Conservation (phyloP, 768 basidiomycete species). For the Amanita molliuscula region DNA sequence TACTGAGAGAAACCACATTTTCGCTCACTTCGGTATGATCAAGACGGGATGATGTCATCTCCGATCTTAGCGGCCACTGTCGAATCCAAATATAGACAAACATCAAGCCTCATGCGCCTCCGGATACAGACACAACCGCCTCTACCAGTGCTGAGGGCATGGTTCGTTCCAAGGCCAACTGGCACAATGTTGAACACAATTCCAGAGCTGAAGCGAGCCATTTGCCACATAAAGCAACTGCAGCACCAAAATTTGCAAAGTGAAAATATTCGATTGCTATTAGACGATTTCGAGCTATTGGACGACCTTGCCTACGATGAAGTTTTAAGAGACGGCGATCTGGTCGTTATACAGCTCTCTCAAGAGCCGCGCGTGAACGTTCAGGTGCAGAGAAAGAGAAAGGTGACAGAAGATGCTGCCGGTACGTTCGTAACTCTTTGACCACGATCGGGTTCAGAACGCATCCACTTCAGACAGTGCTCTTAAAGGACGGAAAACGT, state of each 20-base stretch:
- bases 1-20: too few species aligned
- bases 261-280: slow-evolving; percentile 19
- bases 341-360: slow-evolving; percentile 23
- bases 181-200: slow-evolving; percentile 16
- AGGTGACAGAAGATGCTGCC: slow-evolving; percentile 1
- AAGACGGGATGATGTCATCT: too few species aligned
- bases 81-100: too few species aligned
- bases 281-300: slow-evolving; percentile 41
- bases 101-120: slow-evolving; percentile 31
- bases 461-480: slow-evolving; percentile 2
- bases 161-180: slow-evolving; percentile 33
- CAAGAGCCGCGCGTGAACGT: slow-evolving; percentile 2
- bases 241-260: slow-evolving; percentile 13
- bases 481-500: slow-evolving; percentile 17
- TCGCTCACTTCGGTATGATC: not conserved
- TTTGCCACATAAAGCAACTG: slow-evolving; percentile 26
- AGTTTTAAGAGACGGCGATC: slow-evolving; percentile 40
- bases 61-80: too few species aligned
- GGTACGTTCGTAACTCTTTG: not conserved
- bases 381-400: not conserved
- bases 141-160: slow-evolving; percentile 38
- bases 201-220: slow-evolving; percentile 24
- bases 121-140: slow-evolving; percentile 37
- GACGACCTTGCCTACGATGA: slow-evolving; percentile 23
- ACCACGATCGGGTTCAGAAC: not conserved